Evolutionary conservation across 352 stramenopile genomes (phyloP).

Genomic region (Phytophthora multivora): DNA sequence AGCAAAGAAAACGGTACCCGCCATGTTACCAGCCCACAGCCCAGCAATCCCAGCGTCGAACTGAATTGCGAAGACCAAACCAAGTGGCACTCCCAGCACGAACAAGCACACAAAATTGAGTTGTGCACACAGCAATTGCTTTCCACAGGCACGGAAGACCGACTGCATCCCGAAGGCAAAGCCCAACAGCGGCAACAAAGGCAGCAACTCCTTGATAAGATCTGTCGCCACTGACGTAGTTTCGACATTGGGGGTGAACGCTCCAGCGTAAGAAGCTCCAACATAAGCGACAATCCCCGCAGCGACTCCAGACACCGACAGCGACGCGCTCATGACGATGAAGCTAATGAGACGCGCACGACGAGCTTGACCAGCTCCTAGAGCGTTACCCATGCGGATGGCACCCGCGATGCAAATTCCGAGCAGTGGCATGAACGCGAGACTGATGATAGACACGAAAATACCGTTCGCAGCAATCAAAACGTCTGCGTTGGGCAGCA

Average conservation of each 20-base stretch:
- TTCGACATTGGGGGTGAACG: slow-evolving; percentile 45
- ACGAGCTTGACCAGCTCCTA: slow-evolving; percentile 51
- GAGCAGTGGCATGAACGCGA: slow-evolving; percentile 56
- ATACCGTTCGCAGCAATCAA: slow-evolving; percentile 62
- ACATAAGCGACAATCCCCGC: slow-evolving; percentile 36
- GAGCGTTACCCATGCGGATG: slow-evolving; percentile 64
- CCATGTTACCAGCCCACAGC: slow-evolving; percentile 62
- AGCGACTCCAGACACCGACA: slow-evolving; percentile 40
- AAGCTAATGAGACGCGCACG: slow-evolving; percentile 47
- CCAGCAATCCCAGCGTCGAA: slow-evolving; percentile 49
- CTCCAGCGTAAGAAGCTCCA: slow-evolving; percentile 39
- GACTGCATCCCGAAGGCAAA: slow-evolving; percentile 48
- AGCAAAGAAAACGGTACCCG: slow-evolving; percentile 44
- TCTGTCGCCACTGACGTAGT: slow-evolving; percentile 31
- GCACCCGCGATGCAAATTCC: slow-evolving; percentile 53
- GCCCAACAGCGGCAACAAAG: slow-evolving; percentile 42
- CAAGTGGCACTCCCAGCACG: slow-evolving; percentile 50
- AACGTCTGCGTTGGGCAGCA: slow-evolving; percentile 53
- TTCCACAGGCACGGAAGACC: slow-evolving; percentile 52
- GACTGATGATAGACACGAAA: slow-evolving; percentile 46
- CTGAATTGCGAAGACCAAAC: slow-evolving; percentile 45
- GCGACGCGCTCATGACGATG: slow-evolving; percentile 33
- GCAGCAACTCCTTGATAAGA: slow-evolving; percentile 40
- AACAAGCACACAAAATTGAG: slow-evolving; percentile 65
- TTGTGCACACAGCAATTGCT: slow-evolving; percentile 52